Percentiles rank a stretch among this genome's conserved stretches.
Conservation (phyloP, 208 protist genomes). For the Crithidia sp. region DNA sequence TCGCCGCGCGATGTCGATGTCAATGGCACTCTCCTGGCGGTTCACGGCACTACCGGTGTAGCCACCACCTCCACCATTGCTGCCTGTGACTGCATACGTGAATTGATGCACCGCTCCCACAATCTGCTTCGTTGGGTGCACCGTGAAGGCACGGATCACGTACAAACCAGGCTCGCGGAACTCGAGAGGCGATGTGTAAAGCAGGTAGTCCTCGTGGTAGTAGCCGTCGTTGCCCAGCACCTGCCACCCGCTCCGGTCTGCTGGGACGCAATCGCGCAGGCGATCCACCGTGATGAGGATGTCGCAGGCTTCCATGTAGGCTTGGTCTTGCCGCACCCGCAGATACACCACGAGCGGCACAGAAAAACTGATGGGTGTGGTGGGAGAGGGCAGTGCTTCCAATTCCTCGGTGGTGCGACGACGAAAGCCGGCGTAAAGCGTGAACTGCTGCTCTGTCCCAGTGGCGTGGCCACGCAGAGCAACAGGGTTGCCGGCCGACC, state of each 20-base stretch:
- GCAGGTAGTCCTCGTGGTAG: slow-evolving; percentile 57
- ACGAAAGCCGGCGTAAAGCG: slow-evolving; percentile 21
- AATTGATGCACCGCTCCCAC: slow-evolving; percentile 80
- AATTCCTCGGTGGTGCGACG: slow-evolving; percentile 24
- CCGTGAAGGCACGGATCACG: slow-evolving; percentile 66
- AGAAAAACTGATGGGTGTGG: slow-evolving; percentile 5
- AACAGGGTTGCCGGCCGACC: not conserved
- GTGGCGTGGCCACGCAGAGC: not conserved
- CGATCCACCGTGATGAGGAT: slow-evolving; percentile 55
- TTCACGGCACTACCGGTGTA: not conserved
- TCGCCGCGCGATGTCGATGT: slow-evolving; percentile 30
- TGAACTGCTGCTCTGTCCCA: not conserved
- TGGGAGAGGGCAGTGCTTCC: slow-evolving; percentile 26
- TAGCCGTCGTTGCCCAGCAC: slow-evolving; percentile 62
- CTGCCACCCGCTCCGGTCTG: slow-evolving; percentile 11
- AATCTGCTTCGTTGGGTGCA: slow-evolving; percentile 44
- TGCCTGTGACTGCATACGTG: slow-evolving; percentile 43
- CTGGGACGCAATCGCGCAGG: slow-evolving; percentile 18
- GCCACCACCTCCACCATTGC: not conserved
- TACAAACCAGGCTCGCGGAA: slow-evolving; percentile 68
- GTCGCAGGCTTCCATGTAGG: slow-evolving; percentile 38
- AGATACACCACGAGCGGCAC: slow-evolving; percentile 35
- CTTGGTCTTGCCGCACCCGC: slow-evolving; percentile 20
- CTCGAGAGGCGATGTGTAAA: slow-evolving; percentile 61
- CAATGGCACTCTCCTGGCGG: slow-evolving; percentile 12